Evolutionary conservation across 2,329 filamentous ascomycete species (phyloP), one percentile per base, ranked within the genome.

Genomic region (Bipolaris bicolor): DNA sequence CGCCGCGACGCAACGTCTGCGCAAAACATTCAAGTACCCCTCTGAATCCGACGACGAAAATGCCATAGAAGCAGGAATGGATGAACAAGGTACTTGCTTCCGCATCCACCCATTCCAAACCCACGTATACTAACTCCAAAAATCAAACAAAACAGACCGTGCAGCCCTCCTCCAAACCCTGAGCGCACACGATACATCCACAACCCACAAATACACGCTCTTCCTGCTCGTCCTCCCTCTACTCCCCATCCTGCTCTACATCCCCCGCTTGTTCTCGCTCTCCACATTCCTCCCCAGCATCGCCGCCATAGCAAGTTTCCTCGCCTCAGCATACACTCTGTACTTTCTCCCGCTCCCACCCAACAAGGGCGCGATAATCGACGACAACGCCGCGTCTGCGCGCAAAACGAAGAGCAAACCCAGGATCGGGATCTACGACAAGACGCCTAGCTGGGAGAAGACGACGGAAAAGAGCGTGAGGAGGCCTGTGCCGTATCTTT

Each of bases 11-110:
- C 80, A 90, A 50, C 87, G 90, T 61, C 80, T 95, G 43, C 88
- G 92, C 69, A 89, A 85, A 68, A 89, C 90, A 7, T 95, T 96
- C 77, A 85, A 84, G 59, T 95, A 94, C 77, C 89, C 89, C 4
- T 82, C 83, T 46, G 80, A 82, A 60, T 78, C 80, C 43, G 81
- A 84, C 34, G 81, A 83, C 72, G 76, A 81, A 29, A 83, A 84
- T 11, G 80, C 83, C 68, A 74, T 81, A 16, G 83, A 84, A 33
- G 83, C 87, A 64, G 84, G 87, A 53, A 80, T 95, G 58, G 91
- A 95, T 73, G 90, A 93, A 77, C 84, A 93, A 83, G 89, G 89
- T 88, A 73, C 50, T 62, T 33, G 5, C 33, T 41, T 41, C 29
- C 18, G 20, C 18, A 9, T 36, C 55, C 47, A 31, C 29, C 34